These are phyloP conservation scores for Verbena officinalis DNA, from an alignment of 257 asterid genomes.

Conservation along the genomic window DNA sequence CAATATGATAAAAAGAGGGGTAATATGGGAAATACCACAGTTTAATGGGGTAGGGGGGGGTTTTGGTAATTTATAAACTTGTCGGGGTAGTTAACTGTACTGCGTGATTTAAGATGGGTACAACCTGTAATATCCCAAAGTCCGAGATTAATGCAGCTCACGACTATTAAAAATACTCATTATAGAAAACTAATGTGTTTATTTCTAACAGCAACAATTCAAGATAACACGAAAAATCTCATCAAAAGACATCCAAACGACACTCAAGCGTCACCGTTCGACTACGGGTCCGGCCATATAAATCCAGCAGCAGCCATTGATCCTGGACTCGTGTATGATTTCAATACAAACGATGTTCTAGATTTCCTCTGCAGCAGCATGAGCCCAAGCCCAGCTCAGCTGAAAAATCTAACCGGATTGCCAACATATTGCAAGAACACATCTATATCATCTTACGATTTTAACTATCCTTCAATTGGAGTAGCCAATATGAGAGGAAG, in stretches of 20 bases:
- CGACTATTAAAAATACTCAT: too few species aligned
- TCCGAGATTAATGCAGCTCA: too few species aligned
- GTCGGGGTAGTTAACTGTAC: too few species aligned
- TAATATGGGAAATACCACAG: too few species aligned
- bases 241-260: constrained; percentile 51
- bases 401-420: constrained; percentile 53
- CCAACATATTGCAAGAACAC: constrained; percentile 37
- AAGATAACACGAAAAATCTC: constrained; percentile 41
- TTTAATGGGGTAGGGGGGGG: too few species aligned
- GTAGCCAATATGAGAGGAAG: constrained; percentile 52
- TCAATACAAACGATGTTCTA: constrained; percentile 38
- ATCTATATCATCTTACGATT: constrained; percentile 37
- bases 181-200: too few species aligned
- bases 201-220: constrained; percentile 41
- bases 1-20: too few species aligned
- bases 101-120: too few species aligned
- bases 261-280: constrained; percentile 51
- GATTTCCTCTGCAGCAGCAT: constrained; percentile 56
- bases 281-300: constrained; percentile 62
- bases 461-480: constrained; percentile 69
- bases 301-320: constrained; percentile 59
- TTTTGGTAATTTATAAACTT: too few species aligned
- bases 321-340: constrained; percentile 64
- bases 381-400: constrained; percentile 55
- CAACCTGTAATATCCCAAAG: too few species aligned